Evolutionary conservation across 768 basidiomycete genomes (phyloP), one percentile per base, ranked within the genome.

Genomic region (Chalciporus pseudorubinellus): DNA sequence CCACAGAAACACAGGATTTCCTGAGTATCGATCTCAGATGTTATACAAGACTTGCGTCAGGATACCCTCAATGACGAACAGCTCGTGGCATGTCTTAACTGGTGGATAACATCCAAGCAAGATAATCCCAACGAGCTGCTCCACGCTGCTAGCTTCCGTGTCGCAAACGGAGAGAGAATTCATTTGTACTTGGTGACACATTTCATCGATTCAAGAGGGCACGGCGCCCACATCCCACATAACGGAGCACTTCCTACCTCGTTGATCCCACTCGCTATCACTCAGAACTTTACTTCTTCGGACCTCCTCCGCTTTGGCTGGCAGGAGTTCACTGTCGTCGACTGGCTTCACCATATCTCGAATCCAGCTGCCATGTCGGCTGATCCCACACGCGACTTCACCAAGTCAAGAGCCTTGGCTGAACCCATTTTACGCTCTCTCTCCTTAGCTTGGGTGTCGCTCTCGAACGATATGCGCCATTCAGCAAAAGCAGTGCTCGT

Each of bases 221-320:
- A 77, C 12, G 72, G 73, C 20, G 68, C 72, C 4, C 69, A 74
- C 9, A 85, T 95, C 26, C 87, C 89, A 3, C 46, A 69, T 26
- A 89, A 93, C 57, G 82, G 88, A 6, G 92, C 92, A 3, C 70
- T 95, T 7, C 94, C 95, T 1, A 66, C 70, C 5, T 76, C 85
- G 56, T 80, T 92, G 3, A 73, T 95, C 0, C 92, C 92, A 1
- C 69, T 82, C 50, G 71, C 66, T n/a, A 66, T 95, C 44, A 84
- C 85, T 56, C 82, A 81, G 54, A 65, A 76, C 16, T 76, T 92
- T 52, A 63, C 77, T 14, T 60, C 77, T 0, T 76, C 76, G 6
- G 71, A 75, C 14, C 72, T 93, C 3, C 50, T 69, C 5, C 73
- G 79, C 3, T 89, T 95, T 55, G 81, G 80, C 1, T 94, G 92